Evolutionary conservation across 441 rosid species (phyloP), one percentile per base, ranked within the genome.

Genomic region (Arabidopsis lyrata): DNA sequence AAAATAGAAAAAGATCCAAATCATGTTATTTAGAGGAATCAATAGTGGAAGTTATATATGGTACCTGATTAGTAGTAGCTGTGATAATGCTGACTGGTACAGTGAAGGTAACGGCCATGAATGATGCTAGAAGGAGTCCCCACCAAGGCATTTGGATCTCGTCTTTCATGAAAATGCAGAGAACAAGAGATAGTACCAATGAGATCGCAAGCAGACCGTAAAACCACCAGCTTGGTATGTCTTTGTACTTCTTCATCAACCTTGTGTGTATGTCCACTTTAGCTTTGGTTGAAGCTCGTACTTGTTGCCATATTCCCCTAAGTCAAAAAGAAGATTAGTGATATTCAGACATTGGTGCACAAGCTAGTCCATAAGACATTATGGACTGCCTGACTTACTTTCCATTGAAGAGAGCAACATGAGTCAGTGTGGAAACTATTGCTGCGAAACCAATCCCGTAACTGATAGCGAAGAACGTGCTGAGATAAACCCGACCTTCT

Each of bases 111-210:
- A 86, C 24, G 29, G 92, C 92, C 67, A 87, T 66, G 63, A 64
- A 72, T 12, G 83, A 55, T 12, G 86, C 85, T 20, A 87, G 75
- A 45, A 87, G 68, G 4, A 87, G 78, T 29, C 86, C 90, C 92
- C 92, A 87, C 86, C 88, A 87, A 14, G 92, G 92, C 85, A 87
- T 81, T 74, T 87, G 90, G 57, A 87, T 66, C 75, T 87, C 39
- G 2, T 78, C 78, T 67, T 72, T 76, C 86, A 86, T 63, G 76
- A 79, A 72, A 47, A 75, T 78, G 81, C 86, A 86, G 27, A 86
- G 72, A n/a, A 73, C 80, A 20, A 86, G 84, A 56, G 85, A 81
- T 13, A 78, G 80, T n/a, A 39, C 47, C 32, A 87, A 15, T 3
- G 88, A 78, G 56, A 66, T 29, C 4, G 3, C 67, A 1, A 84